Evolutionary conservation across 257 asterid species (phyloP).

Genomic region (Lycium barbarum): DNA sequence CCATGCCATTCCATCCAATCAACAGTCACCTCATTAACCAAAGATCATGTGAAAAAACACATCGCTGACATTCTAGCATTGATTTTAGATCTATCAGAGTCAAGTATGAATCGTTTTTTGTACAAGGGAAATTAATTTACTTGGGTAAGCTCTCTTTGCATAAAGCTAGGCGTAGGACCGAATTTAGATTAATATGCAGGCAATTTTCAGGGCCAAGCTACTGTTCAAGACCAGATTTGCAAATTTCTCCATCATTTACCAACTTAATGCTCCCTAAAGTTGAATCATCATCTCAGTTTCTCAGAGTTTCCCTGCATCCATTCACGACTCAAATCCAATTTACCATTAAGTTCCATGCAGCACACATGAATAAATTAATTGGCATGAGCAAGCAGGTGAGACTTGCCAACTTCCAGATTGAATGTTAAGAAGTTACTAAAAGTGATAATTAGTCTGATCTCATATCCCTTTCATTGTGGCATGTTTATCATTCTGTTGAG

Average conservation of each 20-base stretch:
- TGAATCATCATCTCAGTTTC: conserved; percentile 1
- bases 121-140: background rate
- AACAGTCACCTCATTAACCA: background rate
- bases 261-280: background rate
- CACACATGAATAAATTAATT: background rate
- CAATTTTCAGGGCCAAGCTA: no score
- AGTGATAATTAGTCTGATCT: background rate
- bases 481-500: background rate
- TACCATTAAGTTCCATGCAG: background rate
- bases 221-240: background rate
- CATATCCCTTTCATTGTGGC: background rate
- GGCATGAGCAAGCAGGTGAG: background rate
- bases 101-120: background rate
- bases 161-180: background rate
- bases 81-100: background rate
- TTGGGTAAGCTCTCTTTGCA: background rate
- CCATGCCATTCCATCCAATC: background rate
- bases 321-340: background rate
- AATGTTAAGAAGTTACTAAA: background rate
- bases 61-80: background rate
- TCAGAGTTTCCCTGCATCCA: background rate
- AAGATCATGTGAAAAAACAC: background rate
- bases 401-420: background rate
- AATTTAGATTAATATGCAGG: no score
- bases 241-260: background rate